A percentile compares a stretch with the other conserved stretches of the same genome.
Evolutionary conservation across 2,329 filamentous ascomycete genomes (phyloP).

Genomic region (Diaporthe batatas): DNA sequence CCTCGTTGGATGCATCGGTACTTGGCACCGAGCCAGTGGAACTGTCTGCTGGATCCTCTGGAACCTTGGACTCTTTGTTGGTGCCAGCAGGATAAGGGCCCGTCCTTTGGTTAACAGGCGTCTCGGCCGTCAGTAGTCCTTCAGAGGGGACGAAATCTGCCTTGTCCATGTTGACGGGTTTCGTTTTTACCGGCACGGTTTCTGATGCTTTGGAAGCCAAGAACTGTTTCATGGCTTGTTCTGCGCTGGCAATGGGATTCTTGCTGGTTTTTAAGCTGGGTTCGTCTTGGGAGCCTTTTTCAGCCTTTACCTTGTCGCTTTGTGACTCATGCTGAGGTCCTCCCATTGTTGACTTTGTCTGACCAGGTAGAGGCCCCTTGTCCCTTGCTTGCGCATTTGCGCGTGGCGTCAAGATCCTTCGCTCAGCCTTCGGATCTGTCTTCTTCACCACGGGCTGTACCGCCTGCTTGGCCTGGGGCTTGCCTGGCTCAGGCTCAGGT

Average conservation of each 20-base stretch:
- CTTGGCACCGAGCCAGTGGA: conserved; percentile 43
- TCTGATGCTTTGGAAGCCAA: background rate
- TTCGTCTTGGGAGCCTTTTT: background rate
- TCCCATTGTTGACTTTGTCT: background rate
- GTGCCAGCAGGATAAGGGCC: conserved; percentile 1
- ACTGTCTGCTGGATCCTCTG: background rate
- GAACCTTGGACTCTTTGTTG: background rate
- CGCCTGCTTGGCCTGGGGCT: conserved; percentile 34
- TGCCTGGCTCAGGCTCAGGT: conserved; percentile 29
- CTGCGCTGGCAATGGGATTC: conserved; percentile 5
- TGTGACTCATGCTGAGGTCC: conserved; percentile 19
- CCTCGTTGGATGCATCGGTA: conserved; percentile 45
- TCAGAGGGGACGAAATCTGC: conserved; percentile 19
- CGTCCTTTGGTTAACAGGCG: conserved; percentile 16
- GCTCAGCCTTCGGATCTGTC: conserved; percentile 1
- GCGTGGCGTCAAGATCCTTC: conserved; percentile 7
- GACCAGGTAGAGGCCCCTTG: background rate
- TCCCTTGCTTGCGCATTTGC: conserved; percentile 30
- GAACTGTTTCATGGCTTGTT: background rate
- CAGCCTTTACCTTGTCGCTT: background rate
- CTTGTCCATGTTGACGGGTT: background rate
- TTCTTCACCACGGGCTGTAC: conserved; percentile 39
- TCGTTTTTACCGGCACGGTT: background rate
- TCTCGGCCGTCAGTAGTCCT: conserved; percentile 29
- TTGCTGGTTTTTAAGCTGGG: background rate